These are phyloP conservation scores for Phialophora macrospora DNA, from an alignment of 2,329 filamentous ascomycete species.

Conservation along the genomic window DNA sequence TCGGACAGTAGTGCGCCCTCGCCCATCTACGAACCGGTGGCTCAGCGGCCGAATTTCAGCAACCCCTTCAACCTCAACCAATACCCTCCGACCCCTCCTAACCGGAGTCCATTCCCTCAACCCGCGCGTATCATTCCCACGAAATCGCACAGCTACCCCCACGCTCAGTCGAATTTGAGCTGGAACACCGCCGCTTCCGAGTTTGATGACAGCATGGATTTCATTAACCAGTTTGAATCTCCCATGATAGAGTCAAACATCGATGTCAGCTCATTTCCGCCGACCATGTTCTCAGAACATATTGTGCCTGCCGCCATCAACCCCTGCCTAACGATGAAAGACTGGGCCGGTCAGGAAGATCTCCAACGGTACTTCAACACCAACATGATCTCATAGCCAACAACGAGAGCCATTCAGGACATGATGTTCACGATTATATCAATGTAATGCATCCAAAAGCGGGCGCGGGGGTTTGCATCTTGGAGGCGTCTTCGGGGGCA, in stretches of 20 bases:
- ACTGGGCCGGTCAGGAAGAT: slow-evolving; percentile 38
- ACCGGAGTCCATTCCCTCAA: slow-evolving; percentile 46
- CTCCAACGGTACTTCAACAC: slow-evolving; percentile 36
- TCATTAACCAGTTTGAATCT: slow-evolving; percentile 38
- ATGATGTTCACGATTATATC: slow-evolving; percentile 20
- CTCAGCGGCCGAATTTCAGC: slow-evolving; percentile 31
- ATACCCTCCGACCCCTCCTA: slow-evolving; percentile 49
- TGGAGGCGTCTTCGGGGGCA: not conserved
- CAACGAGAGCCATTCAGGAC: not conserved
- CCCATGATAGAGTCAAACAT: slow-evolving; percentile 32
- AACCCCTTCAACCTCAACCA: slow-evolving; percentile 38
- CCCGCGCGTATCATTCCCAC: slow-evolving; percentile 27
- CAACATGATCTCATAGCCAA: slow-evolving; percentile 30
- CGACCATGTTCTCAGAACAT: slow-evolving; percentile 35
- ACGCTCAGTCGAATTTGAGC: slow-evolving; percentile 36
- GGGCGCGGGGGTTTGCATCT: slow-evolving; percentile 18
- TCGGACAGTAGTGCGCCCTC: slow-evolving; percentile 60
- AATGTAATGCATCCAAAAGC: slow-evolving; percentile 31
- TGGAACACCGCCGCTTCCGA: slow-evolving; percentile 34
- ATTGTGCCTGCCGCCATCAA: slow-evolving; percentile 36
- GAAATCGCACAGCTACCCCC: slow-evolving; percentile 33
- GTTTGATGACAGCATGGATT: slow-evolving; percentile 39
- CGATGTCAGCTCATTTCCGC: slow-evolving; percentile 24
- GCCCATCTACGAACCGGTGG: slow-evolving; percentile 41
- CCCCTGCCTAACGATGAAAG: slow-evolving; percentile 39